Evolutionary conservation across 371 early-diverging fungal species (phyloP).

Genomic region (Chytridium lagenaria): DNA sequence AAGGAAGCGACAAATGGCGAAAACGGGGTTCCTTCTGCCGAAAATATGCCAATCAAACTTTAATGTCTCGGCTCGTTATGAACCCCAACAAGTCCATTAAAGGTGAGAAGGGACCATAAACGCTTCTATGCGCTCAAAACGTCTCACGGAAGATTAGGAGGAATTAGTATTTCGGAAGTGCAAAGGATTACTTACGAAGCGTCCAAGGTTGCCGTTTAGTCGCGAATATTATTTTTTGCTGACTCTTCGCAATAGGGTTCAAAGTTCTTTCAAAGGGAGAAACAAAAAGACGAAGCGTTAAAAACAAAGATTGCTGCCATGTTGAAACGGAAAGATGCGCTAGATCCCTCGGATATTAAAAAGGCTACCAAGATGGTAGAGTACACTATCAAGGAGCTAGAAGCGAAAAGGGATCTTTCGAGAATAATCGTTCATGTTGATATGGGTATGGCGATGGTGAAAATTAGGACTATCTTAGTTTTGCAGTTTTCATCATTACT

Average conservation of each 20-base stretch:
- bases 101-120: too few species aligned
- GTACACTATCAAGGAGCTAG: constrained; percentile 2
- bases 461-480: too few species aligned
- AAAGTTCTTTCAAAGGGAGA: background rate
- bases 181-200: background rate
- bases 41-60: background rate
- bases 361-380: background rate
- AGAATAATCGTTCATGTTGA: constrained; percentile 68
- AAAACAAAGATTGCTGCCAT: background rate
- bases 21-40: too few species aligned
- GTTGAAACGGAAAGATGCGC: background rate
- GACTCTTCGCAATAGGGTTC: background rate
- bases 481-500: too few species aligned
- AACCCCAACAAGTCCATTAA: constrained; percentile 6
- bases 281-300: background rate
- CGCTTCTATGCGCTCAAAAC: too few species aligned
- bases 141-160: too few species aligned
- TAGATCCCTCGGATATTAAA: background rate
- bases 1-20: too few species aligned
- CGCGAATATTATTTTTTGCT: background rate
- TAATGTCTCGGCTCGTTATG: background rate
- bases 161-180: background rate
- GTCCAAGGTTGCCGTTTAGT: background rate
- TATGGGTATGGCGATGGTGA: too few species aligned
- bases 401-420: constrained; percentile 21